phyloP scores from a whole-genome alignment of 352 stramenopile species.

The Blastocystis sp. region DNA sequence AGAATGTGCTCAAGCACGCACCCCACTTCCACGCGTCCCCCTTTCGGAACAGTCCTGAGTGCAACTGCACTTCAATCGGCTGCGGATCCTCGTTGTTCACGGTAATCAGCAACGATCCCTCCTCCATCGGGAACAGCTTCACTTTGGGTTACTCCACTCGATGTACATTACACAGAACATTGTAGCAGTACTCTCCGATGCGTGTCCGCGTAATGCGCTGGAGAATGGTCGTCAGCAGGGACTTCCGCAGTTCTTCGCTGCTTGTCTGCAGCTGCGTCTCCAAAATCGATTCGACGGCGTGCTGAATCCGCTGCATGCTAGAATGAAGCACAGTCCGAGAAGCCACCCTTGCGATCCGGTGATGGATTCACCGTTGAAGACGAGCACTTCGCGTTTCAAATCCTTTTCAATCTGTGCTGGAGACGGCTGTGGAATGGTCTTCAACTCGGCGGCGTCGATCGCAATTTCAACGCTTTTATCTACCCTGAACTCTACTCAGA shows the following conservation, averaged over 20 bases:
- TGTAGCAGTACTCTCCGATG: conserved; percentile 57
- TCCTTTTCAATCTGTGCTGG: conserved; percentile 39
- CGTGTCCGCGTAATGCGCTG: conserved; percentile 29
- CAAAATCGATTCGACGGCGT: neutral
- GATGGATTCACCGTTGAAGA: neutral
- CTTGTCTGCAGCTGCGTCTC: neutral
- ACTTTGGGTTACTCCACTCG: neutral
- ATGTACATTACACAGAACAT: neutral
- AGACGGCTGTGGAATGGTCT: conserved; percentile 21
- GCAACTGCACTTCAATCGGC: conserved; percentile 28
- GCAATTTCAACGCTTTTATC: neutral
- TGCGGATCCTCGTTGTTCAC: neutral
- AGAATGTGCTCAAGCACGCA: neutral
- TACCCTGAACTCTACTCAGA: neutral
- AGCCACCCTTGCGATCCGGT: neutral
- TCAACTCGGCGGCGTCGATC: neutral
- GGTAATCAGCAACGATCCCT: neutral
- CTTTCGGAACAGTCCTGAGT: neutral
- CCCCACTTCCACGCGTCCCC: conserved; percentile 20
- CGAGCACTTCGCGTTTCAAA: conserved; percentile 2
- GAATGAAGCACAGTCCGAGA: neutral
- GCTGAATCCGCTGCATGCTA: neutral
- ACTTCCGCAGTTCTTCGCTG: neutral
- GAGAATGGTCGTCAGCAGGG: neutral
- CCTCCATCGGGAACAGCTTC: neutral